Percentiles rank a stretch among this genome's conserved stretches.
Conservation (phyloP, 2,329 filamentous ascomycete species). For the Bipolaris zeicola region DNA sequence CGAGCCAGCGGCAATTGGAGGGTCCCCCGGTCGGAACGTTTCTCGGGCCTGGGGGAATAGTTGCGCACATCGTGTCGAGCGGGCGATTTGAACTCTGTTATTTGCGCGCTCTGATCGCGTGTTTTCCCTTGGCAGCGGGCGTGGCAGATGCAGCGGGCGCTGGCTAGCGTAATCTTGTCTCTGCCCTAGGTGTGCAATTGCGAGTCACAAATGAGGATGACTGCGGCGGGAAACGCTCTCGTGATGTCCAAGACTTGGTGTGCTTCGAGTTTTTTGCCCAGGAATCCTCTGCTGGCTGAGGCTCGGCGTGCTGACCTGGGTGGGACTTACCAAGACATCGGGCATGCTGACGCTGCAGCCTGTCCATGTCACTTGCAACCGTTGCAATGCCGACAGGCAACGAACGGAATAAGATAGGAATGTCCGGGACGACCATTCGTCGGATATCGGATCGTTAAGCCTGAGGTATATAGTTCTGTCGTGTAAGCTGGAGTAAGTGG, state of each 20-base stretch:
- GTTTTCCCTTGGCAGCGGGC: not conserved
- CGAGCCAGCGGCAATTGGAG: not conserved
- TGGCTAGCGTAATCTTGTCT: conserved; percentile 6
- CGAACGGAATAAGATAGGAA: not conserved
- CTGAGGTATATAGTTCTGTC: not conserved
- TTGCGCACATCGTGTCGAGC: not conserved
- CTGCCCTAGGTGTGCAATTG: not conserved
- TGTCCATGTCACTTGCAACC: not conserved
- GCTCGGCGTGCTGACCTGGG: not conserved
- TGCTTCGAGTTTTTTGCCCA: conserved; percentile 2
- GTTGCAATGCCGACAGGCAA: not conserved
- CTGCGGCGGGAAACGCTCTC: not conserved
- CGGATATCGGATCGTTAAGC: not conserved
- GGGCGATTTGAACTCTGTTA: not conserved
- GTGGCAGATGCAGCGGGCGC: conserved; percentile 1
- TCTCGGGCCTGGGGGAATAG: conserved; percentile 1
- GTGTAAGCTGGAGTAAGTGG: not conserved
- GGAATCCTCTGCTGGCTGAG: conserved; percentile 7
- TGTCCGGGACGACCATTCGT: not conserved
- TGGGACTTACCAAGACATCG: not conserved
- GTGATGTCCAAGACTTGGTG: conserved; percentile 2
- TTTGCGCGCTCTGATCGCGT: not conserved
- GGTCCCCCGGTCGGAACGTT: not conserved
- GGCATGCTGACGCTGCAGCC: not conserved
- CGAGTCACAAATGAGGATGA: not conserved